A percentile compares a stretch with the other conserved stretches of the same genome.
Evolutionary conservation across 2,329 filamentous ascomycete species (phyloP).

Genomic region (Tolypocladium inflatum): DNA sequence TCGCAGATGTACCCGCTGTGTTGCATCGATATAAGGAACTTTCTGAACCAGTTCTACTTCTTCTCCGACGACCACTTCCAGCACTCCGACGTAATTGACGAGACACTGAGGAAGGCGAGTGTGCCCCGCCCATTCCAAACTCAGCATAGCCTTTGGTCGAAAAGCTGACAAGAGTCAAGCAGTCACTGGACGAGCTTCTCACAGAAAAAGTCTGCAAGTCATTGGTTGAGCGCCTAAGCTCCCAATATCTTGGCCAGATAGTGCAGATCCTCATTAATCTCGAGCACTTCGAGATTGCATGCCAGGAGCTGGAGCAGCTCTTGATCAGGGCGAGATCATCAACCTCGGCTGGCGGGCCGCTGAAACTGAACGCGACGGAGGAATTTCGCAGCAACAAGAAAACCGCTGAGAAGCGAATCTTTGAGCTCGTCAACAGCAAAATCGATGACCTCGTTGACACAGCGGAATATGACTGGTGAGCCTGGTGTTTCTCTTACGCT

Average conservation of each 20-base stretch:
- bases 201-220: constrained; percentile 86
- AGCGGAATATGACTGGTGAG: constrained; percentile 86
- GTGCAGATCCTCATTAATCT: constrained; percentile 97
- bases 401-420: constrained; percentile 92
- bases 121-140: background rate
- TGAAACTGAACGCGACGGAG: constrained; percentile 73
- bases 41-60: constrained; percentile 96
- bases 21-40: constrained; percentile 96
- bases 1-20: constrained; percentile 98
- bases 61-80: constrained; percentile 96
- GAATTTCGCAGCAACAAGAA: constrained; percentile 88
- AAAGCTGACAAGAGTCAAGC: background rate
- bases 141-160: background rate
- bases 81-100: constrained; percentile 80
- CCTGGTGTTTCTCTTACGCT: constrained; percentile 10
- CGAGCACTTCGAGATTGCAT: constrained; percentile 92
- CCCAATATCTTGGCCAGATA: constrained; percentile 93
- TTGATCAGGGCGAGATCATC: constrained; percentile 79
- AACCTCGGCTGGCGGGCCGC: constrained; percentile 67
- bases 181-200: constrained; percentile 92
- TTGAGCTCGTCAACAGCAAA: constrained; percentile 96
- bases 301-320: constrained; percentile 77
- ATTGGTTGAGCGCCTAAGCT: constrained; percentile 77
- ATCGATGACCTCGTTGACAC: constrained; percentile 97
- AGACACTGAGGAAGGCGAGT: constrained; percentile 68